Conservation (phyloP, 192 early-diverging fungal genomes). For the Podila clonocystis region DNA sequence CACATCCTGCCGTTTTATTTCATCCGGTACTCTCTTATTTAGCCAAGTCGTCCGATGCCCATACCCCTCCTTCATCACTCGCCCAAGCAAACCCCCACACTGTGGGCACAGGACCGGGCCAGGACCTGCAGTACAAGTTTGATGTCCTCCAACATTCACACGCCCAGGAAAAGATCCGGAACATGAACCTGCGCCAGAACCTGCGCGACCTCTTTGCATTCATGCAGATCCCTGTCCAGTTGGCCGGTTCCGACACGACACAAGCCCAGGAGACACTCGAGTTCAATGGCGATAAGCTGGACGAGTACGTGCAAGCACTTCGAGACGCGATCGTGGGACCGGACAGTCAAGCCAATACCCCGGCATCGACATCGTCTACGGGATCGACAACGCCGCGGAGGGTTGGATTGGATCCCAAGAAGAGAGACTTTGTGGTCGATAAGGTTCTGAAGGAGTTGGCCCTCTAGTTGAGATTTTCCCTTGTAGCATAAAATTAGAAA, state of each 20-base stretch:
- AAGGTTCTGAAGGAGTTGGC: slow-evolving; percentile 29
- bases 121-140: slow-evolving; percentile 35
- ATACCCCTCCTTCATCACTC: not conserved
- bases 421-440: slow-evolving; percentile 31
- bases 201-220: slow-evolving; percentile 28
- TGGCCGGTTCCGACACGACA: not conserved
- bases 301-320: slow-evolving; percentile 44
- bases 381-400: not conserved
- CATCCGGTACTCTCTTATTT: not conserved
- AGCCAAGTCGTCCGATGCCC: not conserved
- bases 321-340: slow-evolving; percentile 29
- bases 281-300: slow-evolving; percentile 18
- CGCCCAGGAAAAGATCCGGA: slow-evolving; percentile 35
- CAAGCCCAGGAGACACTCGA: slow-evolving; percentile 7
- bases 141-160: slow-evolving; percentile 29
- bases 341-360: not conserved
- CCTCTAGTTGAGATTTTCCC: not conserved
- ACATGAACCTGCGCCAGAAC: slow-evolving; percentile 24
- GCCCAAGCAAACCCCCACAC: slow-evolving; percentile 8
- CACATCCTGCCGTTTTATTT: not conserved
- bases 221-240: slow-evolving; percentile 23
- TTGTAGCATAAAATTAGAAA: not conserved
- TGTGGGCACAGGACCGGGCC: slow-evolving; percentile 8
- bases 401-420: slow-evolving; percentile 16
- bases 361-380: not conserved